Evolutionary conservation across 1,284 basidiomycete species (phyloP), one percentile per base, ranked within the genome.

Genomic region (Leccinum subspadiceum): DNA sequence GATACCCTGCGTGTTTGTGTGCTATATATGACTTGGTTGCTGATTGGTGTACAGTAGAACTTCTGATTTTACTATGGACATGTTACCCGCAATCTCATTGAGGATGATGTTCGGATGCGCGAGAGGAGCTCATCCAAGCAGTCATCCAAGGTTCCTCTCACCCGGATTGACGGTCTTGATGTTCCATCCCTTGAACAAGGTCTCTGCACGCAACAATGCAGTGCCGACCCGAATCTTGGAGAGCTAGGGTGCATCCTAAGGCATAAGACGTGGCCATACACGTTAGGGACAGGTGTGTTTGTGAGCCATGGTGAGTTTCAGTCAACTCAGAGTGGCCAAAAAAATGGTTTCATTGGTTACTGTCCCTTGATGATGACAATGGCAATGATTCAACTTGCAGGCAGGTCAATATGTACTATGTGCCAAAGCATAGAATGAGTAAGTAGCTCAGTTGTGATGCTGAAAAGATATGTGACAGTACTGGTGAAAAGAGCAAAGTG

Each of bases 81-180:
- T 44, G 9, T 44, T 44, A 44, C 41, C n/a, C 9, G 39, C 20
- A 48, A 24, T 22, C 12, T 49, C 20, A 9, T 46, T 13, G 13
- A 35, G 35, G 35, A 63, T 65, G 65, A 48, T 56, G 13, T 41
- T 66, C 10, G 29, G 44, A 54, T 2, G 39, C 56, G 2, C 58
- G 65, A 15, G 57, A 68, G 48, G 20, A 58, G 17, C 66, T 68
- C 44, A 63, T 69, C 22, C 60, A 67, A 39, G 1, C 62, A 6
- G 65, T 62, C 6, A 67, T 70, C 49, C 2, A 67, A 70, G 68
- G 66, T 17, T 44, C 41, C n/a, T 15, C 13, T 15, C 13, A 37
- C 13, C 35, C 35, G 35, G 13, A 15, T 13, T 37, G 13, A 37
- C 13, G 7, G 35, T 15, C 35, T 31, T 0, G 29, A 31, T 8